Percentiles rank a stretch among this genome's conserved stretches.
These are phyloP conservation scores for Reticulascus tulasneorum DNA, from an alignment of 2,329 filamentous ascomycete genomes.

Conservation along the genomic window DNA sequence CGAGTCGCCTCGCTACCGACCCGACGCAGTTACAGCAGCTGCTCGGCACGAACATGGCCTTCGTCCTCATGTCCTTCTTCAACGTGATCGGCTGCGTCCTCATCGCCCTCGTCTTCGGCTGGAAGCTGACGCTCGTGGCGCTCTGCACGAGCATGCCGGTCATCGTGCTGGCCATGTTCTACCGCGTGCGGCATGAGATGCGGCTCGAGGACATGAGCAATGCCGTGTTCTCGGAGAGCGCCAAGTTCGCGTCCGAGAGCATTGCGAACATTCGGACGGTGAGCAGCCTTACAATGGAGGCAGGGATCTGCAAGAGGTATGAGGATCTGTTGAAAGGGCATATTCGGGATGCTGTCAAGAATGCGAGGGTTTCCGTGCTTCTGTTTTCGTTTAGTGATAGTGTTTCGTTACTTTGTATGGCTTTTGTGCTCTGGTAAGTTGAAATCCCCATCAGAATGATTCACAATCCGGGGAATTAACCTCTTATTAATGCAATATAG, in stretches of 20 bases:
- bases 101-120: constrained; percentile 31
- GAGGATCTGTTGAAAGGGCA: constrained; percentile 3
- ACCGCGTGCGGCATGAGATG: constrained; percentile 12
- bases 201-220: constrained; percentile 9
- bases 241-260: constrained; percentile 14
- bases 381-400: constrained; percentile 11
- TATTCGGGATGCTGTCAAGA: constrained; percentile 9
- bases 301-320: constrained; percentile 10
- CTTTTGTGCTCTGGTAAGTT: constrained; percentile 12
- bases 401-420: constrained; percentile 12
- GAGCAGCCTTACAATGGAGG: constrained; percentile 12
- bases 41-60: constrained; percentile 14
- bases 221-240: constrained; percentile 11
- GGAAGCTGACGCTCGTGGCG: constrained; percentile 34
- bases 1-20: constrained; percentile 19
- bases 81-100: constrained; percentile 14
- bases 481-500: neutral
- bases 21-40: constrained; percentile 14
- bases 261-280: constrained; percentile 14
- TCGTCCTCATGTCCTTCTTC: constrained; percentile 13
- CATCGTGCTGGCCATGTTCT: constrained; percentile 15
- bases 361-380: constrained; percentile 9
- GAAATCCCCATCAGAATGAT: too few relatives aligned
- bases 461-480: neutral
- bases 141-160: constrained; percentile 18